A percentile compares a stretch with the other conserved stretches of the same genome.
phyloP scores from a whole-genome alignment of 495 filamentous ascomycete genomes.

The Aspergillus diversus region DNA sequence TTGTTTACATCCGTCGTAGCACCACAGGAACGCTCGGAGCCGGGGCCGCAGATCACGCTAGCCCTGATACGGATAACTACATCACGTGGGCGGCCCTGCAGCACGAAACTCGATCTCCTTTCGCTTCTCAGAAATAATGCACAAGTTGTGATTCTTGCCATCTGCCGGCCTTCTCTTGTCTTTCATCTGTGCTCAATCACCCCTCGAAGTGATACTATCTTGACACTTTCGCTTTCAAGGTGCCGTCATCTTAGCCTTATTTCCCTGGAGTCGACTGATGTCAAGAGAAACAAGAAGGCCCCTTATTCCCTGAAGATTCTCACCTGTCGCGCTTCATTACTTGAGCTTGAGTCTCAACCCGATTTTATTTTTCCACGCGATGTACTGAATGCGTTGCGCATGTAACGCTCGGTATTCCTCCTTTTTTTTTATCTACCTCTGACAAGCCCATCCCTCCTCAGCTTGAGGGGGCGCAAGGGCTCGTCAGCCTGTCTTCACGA shows the following conservation, averaged over 20 bases:
- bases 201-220: not conserved
- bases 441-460: not conserved
- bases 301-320: too few species aligned
- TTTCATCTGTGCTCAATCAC: not conserved
- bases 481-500: constrained; percentile 28
- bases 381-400: not conserved
- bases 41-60: constrained; percentile 36
- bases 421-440: not conserved
- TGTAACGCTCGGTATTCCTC: not conserved
- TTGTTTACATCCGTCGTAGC: constrained; percentile 40
- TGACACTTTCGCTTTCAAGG: too few species aligned
- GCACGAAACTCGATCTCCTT: constrained; percentile 30
- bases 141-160: constrained; percentile 2
- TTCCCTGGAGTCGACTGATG: too few species aligned
- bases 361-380: not conserved
- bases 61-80: constrained; percentile 28
- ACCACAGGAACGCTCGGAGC: constrained; percentile 11
- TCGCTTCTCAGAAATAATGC: constrained; percentile 9
- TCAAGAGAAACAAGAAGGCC: too few species aligned
- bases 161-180: constrained; percentile 1
- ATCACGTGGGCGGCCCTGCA: constrained; percentile 33
- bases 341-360: not conserved
- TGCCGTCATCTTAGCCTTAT: too few species aligned
- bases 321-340: too few species aligned
- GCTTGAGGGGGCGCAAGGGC: not conserved